A percentile compares a stretch with the other conserved stretches of the same genome.
Evolutionary conservation across 106 monocot genomes (phyloP).

Genomic region (Chionographis japonica): DNA sequence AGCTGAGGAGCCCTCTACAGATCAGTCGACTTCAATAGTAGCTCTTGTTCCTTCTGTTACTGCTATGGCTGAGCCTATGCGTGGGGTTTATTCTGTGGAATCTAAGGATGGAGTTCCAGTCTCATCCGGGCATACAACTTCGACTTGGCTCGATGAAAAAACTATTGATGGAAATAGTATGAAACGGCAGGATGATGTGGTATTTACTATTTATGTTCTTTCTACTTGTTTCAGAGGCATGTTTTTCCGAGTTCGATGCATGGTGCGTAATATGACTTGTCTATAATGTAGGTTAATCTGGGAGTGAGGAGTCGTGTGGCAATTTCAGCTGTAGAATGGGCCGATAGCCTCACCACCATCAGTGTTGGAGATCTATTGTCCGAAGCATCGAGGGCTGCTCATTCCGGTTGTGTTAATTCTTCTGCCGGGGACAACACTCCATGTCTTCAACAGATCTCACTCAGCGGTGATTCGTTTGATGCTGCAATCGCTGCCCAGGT

Average conservation of each 20-base stretch:
- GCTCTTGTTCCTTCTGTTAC: conserved; percentile 1
- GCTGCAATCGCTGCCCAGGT: conserved; percentile 77
- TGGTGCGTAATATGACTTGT: not conserved
- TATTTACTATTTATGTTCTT: conserved; percentile 9
- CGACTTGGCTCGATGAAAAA: conserved; percentile 7
- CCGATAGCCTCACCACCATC: conserved; percentile 86
- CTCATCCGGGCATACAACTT: conserved; percentile 1
- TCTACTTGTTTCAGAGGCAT: not conserved
- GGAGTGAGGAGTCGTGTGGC: conserved; percentile 9
- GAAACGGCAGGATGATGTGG: conserved; percentile 19
- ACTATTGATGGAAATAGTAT: conserved; percentile 13
- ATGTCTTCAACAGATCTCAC: conserved; percentile 24
- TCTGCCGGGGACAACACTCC: conserved; percentile 11
- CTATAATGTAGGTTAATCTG: conserved; percentile 16
- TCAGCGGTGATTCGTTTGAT: conserved; percentile 90
- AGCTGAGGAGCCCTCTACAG: conserved; percentile 1
- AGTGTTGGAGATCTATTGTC: conserved; percentile 75
- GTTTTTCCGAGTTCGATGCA: not conserved
- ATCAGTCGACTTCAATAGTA: conserved; percentile 9
- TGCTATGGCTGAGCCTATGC: not conserved
- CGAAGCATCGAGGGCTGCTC: conserved; percentile 66
- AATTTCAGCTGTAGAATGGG: conserved; percentile 65
- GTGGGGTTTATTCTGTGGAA: conserved; percentile 1
- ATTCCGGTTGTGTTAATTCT: conserved; percentile 15
- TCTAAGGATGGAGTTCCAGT: conserved; percentile 1